A percentile compares a stretch with the other conserved stretches of the same genome.
Evolutionary conservation across 2,329 filamentous ascomycete genomes (phyloP).

Genomic region (Blastomyces gilchristii): DNA sequence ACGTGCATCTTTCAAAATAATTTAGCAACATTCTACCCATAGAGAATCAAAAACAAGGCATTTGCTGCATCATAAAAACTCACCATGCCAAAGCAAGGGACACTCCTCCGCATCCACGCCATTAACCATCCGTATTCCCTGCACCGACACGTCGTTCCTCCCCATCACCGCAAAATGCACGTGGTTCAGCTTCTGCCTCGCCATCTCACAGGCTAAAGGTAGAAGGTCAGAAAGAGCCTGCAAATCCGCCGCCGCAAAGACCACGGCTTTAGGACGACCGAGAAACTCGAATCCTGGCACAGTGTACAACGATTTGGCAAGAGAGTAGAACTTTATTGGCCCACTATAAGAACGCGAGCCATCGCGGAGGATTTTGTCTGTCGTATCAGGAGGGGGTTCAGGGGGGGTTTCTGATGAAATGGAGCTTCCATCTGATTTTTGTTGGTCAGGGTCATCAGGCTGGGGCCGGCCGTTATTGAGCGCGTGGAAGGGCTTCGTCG

Average conservation of each 20-base stretch:
- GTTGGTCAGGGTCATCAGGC: background rate
- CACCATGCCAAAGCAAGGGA: slow-evolving; percentile 51
- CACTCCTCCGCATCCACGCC: slow-evolving; percentile 61
- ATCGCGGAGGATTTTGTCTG: slow-evolving; percentile 17
- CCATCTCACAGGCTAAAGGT: slow-evolving; percentile 83
- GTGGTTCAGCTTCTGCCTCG: slow-evolving; percentile 52
- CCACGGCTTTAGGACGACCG: slow-evolving; percentile 54
- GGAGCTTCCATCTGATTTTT: background rate
- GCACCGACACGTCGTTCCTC: slow-evolving; percentile 56
- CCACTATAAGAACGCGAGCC: slow-evolving; percentile 52
- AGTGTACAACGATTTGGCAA: slow-evolving; percentile 54
- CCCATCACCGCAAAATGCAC: slow-evolving; percentile 79
- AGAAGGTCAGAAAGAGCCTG: slow-evolving; percentile 62
- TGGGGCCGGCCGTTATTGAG: background rate
- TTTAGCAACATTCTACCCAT: background rate
- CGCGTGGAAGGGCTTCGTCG: background rate
- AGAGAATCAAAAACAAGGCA: background rate
- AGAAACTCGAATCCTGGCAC: slow-evolving; percentile 45
- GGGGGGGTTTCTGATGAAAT: slow-evolving; percentile 9
- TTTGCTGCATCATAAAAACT: slow-evolving; percentile 15
- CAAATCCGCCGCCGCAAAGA: slow-evolving; percentile 69
- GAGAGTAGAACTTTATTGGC: slow-evolving; percentile 55
- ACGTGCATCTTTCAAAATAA: slow-evolving; percentile 49
- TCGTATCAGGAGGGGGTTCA: slow-evolving; percentile 13
- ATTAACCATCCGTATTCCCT: slow-evolving; percentile 64